Base-by-base conservation (phyloP, 371 early-diverging fungal genomes). In the Lichtheimia ornata region DNA sequence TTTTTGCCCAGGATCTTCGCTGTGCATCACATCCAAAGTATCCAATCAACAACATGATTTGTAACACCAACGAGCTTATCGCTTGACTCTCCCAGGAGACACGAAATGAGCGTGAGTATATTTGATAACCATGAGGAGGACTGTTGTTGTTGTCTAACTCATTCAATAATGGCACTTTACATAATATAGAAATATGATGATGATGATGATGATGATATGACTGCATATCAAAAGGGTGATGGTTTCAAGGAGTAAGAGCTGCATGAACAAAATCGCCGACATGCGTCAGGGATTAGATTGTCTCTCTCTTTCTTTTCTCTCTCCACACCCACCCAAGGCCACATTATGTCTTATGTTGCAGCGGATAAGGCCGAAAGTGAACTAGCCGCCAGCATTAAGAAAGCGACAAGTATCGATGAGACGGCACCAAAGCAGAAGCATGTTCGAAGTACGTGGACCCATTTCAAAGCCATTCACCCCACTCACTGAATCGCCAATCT, bases 381-480 rank as follows among this genome's bases (percentile, higher is more conserved):
- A 57, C 87, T 97, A 40, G 83, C 92, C 57, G 82, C 81, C 41
- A 88, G 91, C 70, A 93, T 97, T 59, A 93, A 90, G 67, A 98
- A 98, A 79, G 97, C 97, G 14, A 90, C 93, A 14, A 88, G 87
- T 53, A 62, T 81, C 25, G 97, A 96, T 51, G 97, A 98, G 74
- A 86, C 91, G 13, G 93, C 98, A 13, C 98, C 98, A 59, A 98
- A 98, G 76, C 97, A 96, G 71, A 98, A 98, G 79, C 98, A 98
- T 75, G 97, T 97, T 50, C 76, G 93, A 79, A 89, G 90, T 88
- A 87, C 67, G 85, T 73, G 27, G 35, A 2, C 35, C 9, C 9
- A 11, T 35, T 24, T 52, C n/a, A 20, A 13, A 0, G 22, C 28
- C 9, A 7, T n/a, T 27, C 24, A 15, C 27, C 27, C 18, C 20